phyloP scores from a whole-genome alignment of 202 grass and related monocot genomes.

The Bolboschoenoplectus hybrid region DNA sequence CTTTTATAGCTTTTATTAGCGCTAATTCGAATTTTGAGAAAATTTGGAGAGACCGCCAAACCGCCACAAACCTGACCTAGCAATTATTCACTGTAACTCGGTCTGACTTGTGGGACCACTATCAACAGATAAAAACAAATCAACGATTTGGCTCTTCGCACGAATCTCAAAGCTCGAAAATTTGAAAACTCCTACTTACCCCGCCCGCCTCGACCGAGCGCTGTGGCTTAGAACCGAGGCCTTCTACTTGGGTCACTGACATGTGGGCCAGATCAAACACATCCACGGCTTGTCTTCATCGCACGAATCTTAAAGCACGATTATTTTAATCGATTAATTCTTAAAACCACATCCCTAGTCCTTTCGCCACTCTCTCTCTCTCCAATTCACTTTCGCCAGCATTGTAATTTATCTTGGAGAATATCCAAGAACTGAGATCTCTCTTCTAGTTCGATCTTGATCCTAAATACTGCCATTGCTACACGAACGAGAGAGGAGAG shows the following conservation, averaged over 20 bases:
- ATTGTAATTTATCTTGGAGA: slow-evolving; percentile 18
- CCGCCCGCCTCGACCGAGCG: neutral
- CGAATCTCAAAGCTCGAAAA: slow-evolving; percentile 19
- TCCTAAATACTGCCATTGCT: neutral
- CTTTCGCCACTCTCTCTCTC: neutral
- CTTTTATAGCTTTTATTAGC: neutral
- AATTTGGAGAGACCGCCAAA: slow-evolving; percentile 8
- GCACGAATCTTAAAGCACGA: slow-evolving; percentile 11
- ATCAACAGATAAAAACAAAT: neutral
- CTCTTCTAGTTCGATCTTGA: slow-evolving; percentile 9
- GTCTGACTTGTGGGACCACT: slow-evolving; percentile 16
- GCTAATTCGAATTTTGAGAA: neutral
- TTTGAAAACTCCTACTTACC: neutral
- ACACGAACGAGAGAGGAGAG: neutral
- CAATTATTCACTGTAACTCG: neutral
- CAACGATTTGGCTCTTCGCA: neutral
- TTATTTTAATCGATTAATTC: neutral
- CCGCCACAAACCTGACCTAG: neutral
- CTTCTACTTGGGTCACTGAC: neutral
- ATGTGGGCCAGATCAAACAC: neutral
- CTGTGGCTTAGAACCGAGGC: neutral
- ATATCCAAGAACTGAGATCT: slow-evolving; percentile 11
- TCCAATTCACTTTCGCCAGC: slow-evolving; percentile 1
- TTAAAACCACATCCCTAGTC: neutral
- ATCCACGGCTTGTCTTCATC: neutral